Evolutionary conservation across 306 rosid species (phyloP).

Genomic region (Lathyrus sativus): DNA sequence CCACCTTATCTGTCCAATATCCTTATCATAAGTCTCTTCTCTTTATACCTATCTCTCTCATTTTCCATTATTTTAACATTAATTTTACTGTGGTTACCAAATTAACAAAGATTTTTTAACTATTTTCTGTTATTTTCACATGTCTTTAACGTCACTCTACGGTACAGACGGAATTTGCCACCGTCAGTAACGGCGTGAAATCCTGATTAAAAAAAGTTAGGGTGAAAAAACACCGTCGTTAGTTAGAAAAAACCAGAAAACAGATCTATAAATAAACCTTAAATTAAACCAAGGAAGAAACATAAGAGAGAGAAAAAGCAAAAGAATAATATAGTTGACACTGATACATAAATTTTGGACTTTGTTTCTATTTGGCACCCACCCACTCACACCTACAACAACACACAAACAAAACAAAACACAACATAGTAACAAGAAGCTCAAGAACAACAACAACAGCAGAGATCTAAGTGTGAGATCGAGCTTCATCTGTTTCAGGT

Average conservation of each 20-base stretch:
- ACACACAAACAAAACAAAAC: conserved; percentile 30
- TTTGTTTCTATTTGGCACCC: conserved; percentile 43
- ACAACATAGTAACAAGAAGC: background rate
- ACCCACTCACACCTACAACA: conserved; percentile 29
- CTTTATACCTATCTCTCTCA: background rate
- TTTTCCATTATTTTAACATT: background rate
- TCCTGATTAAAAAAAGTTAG: background rate
- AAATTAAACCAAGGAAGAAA: conserved; percentile 38
- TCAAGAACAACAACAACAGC: conserved; percentile 29
- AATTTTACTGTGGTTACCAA: background rate
- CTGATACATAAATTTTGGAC: conserved; percentile 40
- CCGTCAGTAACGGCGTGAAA: conserved; percentile 43
- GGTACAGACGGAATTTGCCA: background rate
- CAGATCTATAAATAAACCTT: conserved; percentile 50
- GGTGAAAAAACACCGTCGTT: conserved; percentile 39
- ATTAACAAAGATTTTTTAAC: background rate
- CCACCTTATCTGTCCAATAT: conserved; percentile 30
- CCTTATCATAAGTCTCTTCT: background rate
- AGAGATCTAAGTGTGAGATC: conserved; percentile 74
- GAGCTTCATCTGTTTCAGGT: conserved; percentile 40
- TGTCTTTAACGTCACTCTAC: conserved; percentile 30
- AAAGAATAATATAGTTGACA: conserved; percentile 44
- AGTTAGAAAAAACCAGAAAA: conserved; percentile 32
- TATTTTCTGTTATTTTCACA: conserved; percentile 1
- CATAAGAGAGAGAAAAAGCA: conserved; percentile 25